phyloP scores from a whole-genome alignment of 495 filamentous ascomycete genomes.

The Podospora bellae-mahoneyi region DNA sequence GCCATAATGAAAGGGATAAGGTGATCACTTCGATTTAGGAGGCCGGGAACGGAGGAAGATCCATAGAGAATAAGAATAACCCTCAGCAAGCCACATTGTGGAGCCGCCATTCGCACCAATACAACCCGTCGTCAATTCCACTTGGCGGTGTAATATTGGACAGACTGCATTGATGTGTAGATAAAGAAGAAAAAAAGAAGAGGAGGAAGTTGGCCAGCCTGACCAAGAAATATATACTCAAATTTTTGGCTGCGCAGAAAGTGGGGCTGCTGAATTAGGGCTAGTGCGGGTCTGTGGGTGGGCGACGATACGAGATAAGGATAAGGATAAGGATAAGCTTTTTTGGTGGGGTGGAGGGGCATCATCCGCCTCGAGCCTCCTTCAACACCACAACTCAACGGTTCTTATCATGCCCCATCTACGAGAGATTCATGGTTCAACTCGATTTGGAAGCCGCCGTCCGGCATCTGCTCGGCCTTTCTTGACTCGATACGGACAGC shows the following conservation, averaged over 20 bases:
- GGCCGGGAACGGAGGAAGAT: conserved; percentile 33
- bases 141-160: conserved; percentile 27
- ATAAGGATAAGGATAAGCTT: neutral
- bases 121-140: conserved; percentile 16
- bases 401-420: no score
- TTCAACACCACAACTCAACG: neutral
- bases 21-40: conserved; percentile 24
- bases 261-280: conserved; percentile 5
- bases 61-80: conserved; percentile 27
- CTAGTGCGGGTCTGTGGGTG: neutral
- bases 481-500: neutral
- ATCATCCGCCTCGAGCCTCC: neutral
- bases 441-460: neutral
- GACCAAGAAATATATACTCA: conserved; percentile 1
- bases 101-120: conserved; percentile 25
- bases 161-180: conserved; percentile 9
- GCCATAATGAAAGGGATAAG: conserved; percentile 22
- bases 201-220: neutral
- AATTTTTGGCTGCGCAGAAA: neutral
- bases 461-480: neutral
- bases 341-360: neutral
- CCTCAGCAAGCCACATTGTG: conserved; percentile 32
- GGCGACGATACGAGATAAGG: neutral
- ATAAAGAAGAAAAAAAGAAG: conserved; percentile 16
- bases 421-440: no score